Evolutionary conservation across 2,329 filamentous ascomycete genomes (phyloP).

Genomic region (Colletotrichum cuscutae): DNA sequence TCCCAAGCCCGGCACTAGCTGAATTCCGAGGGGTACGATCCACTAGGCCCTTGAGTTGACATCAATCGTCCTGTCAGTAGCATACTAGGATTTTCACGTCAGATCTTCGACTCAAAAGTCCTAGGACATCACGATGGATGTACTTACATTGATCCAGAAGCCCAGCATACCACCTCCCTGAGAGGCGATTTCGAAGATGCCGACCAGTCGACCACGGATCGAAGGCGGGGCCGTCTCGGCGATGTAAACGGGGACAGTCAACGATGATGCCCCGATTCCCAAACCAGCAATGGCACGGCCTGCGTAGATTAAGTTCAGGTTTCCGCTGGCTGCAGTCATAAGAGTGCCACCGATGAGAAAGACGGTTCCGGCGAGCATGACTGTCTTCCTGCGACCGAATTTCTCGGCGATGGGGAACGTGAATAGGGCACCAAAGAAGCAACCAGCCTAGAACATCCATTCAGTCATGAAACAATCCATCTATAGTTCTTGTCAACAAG

Average conservation of each 20-base stretch:
- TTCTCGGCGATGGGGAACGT: constrained; percentile 59
- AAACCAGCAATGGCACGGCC: constrained; percentile 62
- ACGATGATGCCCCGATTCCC: constrained; percentile 61
- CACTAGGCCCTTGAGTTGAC: constrained; percentile 43
- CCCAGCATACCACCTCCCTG: constrained; percentile 58
- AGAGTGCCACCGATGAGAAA: constrained; percentile 51
- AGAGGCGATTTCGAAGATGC: constrained; percentile 61
- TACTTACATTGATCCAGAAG: constrained; percentile 49
- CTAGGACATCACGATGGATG: neutral
- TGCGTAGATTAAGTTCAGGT: constrained; percentile 52
- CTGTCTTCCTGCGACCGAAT: constrained; percentile 56
- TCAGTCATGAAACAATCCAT: rapidly evolving
- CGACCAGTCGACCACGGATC: constrained; percentile 61
- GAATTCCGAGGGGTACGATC: constrained; percentile 54
- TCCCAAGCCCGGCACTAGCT: constrained; percentile 50
- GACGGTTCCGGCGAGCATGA: constrained; percentile 54
- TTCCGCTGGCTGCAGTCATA: constrained; percentile 47
- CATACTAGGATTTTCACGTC: constrained; percentile 24
- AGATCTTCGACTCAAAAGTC: neutral
- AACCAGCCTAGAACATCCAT: constrained; percentile 50
- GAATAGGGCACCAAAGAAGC: constrained; percentile 51
- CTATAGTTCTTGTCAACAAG: too few species aligned
- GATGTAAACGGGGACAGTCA: constrained; percentile 57
- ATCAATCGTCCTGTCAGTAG: constrained; percentile 34
- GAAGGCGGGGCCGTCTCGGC: constrained; percentile 57